Percentiles rank a stretch among this genome's conserved stretches.
phyloP scores from a whole-genome alignment of 768 basidiomycete genomes.

The Mycena maculata region DNA sequence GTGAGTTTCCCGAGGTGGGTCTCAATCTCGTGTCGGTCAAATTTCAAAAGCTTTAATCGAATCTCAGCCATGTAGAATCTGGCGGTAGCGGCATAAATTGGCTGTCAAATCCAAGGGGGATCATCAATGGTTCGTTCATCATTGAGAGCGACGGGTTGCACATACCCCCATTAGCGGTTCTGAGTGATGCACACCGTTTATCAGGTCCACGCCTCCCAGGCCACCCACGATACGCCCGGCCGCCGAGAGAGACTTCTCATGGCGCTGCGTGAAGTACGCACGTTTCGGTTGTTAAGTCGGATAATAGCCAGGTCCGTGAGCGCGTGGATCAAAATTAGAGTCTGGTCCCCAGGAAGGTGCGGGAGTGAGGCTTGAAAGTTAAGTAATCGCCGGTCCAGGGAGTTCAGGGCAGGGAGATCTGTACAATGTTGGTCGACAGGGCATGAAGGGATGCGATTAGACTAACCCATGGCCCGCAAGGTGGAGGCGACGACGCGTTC shows the following conservation, averaged over 20 bases:
- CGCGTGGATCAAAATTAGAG: not conserved
- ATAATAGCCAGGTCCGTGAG: conserved; percentile 16
- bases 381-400: conserved; percentile 10
- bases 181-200: not conserved
- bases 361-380: conserved; percentile 16
- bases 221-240: not conserved
- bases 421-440: not conserved
- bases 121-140: not conserved
- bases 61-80: conserved; percentile 1
- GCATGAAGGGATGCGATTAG: not conserved
- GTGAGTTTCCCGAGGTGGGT: not conserved
- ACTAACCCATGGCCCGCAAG: not conserved
- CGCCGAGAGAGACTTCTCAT: not conserved
- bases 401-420: not conserved
- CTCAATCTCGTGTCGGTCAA: not conserved
- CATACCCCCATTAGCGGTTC: not conserved
- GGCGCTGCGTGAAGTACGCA: not conserved
- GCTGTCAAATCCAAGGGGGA: too few relatives aligned
- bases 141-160: not conserved
- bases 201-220: not conserved
- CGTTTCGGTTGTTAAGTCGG: conserved; percentile 9
- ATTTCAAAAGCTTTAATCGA: not conserved
- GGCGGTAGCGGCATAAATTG: not conserved
- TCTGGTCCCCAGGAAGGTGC: not conserved
- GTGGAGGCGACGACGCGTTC: not conserved